Evolutionary conservation across 495 filamentous ascomycete genomes (phyloP).

Genomic region (Trichocladium antarcticum): DNA sequence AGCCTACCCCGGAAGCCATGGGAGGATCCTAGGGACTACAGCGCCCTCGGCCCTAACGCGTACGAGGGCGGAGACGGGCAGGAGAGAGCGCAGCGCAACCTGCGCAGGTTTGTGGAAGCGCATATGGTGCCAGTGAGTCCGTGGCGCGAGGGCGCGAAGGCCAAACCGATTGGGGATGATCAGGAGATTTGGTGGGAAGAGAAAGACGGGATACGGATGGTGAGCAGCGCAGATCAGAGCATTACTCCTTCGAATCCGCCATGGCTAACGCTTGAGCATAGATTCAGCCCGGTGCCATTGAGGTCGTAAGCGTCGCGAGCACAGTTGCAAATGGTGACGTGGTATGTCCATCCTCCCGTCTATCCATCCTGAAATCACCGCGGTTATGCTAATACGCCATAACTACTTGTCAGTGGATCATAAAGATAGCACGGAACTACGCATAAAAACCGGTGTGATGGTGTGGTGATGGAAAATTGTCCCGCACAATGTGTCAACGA

Average conservation of each 20-base stretch:
- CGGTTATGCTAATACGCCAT: neutral
- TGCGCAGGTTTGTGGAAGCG: slow-evolving; percentile 75
- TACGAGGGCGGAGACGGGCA: slow-evolving; percentile 72
- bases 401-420: slow-evolving; percentile 41
- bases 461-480: neutral
- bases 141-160: slow-evolving; percentile 68
- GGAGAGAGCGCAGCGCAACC: slow-evolving; percentile 66
- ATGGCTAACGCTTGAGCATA: slow-evolving; percentile 22
- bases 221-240: slow-evolving; percentile 34
- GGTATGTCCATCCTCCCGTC: slow-evolving; percentile 11
- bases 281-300: slow-evolving; percentile 71
- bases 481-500: neutral
- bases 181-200: slow-evolving; percentile 71
- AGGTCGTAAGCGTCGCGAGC: slow-evolving; percentile 59
- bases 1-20: slow-evolving; percentile 81
- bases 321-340: slow-evolving; percentile 79
- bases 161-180: slow-evolving; percentile 51
- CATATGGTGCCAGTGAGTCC: slow-evolving; percentile 70
- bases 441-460: slow-evolving; percentile 11
- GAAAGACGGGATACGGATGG: slow-evolving; percentile 57
- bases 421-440: slow-evolving; percentile 59
- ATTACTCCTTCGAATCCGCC: neutral
- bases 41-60: slow-evolving; percentile 55
- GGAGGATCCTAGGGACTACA: slow-evolving; percentile 81
- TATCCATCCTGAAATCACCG: neutral